A percentile compares a stretch with the other conserved stretches of the same genome.
Evolutionary conservation across 1,284 basidiomycete genomes (phyloP).

Genomic region (Stygiomarasmius scandens): DNA sequence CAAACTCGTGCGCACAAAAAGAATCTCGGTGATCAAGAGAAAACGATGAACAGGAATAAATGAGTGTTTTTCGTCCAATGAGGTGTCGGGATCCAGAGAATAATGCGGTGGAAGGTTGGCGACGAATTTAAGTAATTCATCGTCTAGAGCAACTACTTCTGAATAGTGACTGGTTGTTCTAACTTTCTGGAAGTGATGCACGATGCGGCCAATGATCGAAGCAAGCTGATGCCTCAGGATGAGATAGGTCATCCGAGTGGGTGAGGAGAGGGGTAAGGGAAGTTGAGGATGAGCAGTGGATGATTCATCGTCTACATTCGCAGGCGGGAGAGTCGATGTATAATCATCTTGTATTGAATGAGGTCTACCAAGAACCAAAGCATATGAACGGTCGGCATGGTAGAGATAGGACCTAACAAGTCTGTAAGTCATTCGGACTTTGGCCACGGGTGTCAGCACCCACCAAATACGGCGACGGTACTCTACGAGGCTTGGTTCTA

Average conservation of each 20-base stretch:
- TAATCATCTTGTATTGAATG: slow-evolving; percentile 88
- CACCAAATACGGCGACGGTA: slow-evolving; percentile 90
- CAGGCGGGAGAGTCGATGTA: slow-evolving; percentile 80
- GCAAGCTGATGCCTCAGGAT: slow-evolving; percentile 86
- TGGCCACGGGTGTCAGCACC: slow-evolving; percentile 9
- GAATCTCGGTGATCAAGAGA: slow-evolving; percentile 77
- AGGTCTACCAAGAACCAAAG: slow-evolving; percentile 89
- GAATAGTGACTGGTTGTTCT: slow-evolving; percentile 81
- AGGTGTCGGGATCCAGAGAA: slow-evolving; percentile 76
- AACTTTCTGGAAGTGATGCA: slow-evolving; percentile 94
- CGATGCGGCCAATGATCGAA: slow-evolving; percentile 87
- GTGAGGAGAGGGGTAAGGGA: slow-evolving; percentile 62
- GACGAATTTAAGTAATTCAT: slow-evolving; percentile 83
- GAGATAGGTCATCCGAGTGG: slow-evolving; percentile 86
- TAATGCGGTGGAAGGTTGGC: slow-evolving; percentile 78
- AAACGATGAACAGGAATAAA: slow-evolving; percentile 78
- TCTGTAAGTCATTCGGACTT: not conserved
- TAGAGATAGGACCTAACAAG: slow-evolving; percentile 81
- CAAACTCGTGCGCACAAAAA: slow-evolving; percentile 78
- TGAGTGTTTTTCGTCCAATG: slow-evolving; percentile 65
- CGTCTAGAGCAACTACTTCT: slow-evolving; percentile 84
- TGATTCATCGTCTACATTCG: slow-evolving; percentile 79
- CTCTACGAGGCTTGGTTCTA: slow-evolving; percentile 82
- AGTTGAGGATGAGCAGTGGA: slow-evolving; percentile 43
- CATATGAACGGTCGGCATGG: slow-evolving; percentile 90